These are phyloP conservation scores for Dimocarpus longan DNA, from an alignment of 345 rosid species.

Conservation along the genomic window DNA sequence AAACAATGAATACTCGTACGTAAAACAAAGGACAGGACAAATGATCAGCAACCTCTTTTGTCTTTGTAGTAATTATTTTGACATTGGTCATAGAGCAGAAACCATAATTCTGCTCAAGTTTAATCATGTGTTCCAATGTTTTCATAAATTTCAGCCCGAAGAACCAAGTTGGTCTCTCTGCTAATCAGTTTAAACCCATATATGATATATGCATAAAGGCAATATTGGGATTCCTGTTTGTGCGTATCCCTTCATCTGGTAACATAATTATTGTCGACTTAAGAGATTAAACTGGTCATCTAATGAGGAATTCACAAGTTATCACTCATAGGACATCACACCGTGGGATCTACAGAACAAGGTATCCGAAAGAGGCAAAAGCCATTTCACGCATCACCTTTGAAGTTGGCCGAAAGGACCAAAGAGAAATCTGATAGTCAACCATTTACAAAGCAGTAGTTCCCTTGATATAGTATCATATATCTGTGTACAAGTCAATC, in stretches of 20 bases:
- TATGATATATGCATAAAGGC: background rate
- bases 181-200: background rate
- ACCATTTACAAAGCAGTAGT: too few species aligned
- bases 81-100: slow-evolving; percentile 19
- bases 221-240: background rate
- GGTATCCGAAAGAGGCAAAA: background rate
- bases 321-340: background rate
- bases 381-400: background rate
- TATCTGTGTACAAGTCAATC: too few species aligned
- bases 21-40: slow-evolving; percentile 17
- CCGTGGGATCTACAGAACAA: background rate
- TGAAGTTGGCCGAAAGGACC: too few species aligned
- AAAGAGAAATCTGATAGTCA: too few species aligned
- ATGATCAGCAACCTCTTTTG: slow-evolving; percentile 21
- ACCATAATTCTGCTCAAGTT: slow-evolving; percentile 20
- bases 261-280: background rate
- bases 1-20: slow-evolving; percentile 26
- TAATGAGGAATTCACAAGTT: background rate
- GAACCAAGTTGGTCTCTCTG: background rate
- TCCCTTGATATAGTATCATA: too few species aligned
- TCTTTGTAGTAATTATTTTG: slow-evolving; percentile 22
- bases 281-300: background rate
- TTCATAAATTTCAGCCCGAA: background rate
- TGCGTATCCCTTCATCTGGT: background rate
- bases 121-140: slow-evolving; percentile 6